Evolutionary conservation across 2,329 filamentous ascomycete genomes (phyloP), one percentile per base, ranked within the genome.

Genomic region (Diatrype stigma): DNA sequence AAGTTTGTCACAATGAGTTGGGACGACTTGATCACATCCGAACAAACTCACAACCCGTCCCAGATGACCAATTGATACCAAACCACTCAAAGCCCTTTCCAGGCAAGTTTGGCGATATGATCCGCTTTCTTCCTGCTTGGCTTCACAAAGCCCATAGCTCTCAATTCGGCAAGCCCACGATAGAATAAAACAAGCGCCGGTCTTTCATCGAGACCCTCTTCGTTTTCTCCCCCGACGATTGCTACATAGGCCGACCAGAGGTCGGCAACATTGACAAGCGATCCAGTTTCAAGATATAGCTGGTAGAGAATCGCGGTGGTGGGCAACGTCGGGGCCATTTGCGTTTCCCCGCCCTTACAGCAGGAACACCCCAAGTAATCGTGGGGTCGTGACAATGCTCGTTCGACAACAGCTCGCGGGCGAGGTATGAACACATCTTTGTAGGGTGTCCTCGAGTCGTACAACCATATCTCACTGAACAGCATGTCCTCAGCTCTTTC

Each of bases 81-180:
- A 42, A 44, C 42, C 49, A 35, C 50, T 64, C 67, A 82, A 54
- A 94, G 73, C 60, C 93, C 94, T 67, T 88, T 91, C 84, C 66
- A 68, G 12, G 65, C 65, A 47, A 91, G 77, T 74, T 96, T 97
- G 37, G 90, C 86, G 59, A 97, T 75, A 70, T 97, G 93, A 67
- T 97, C 94, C 22, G 85, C 83, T 76, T 96, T 96, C 76, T 92
- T 96, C 71, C 87, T 89, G 64, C 87, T 97, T 54, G 81, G 79
- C 73, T 94, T 96, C 54, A 97, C 80, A 70, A 96, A 87, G 7
- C 94, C 94, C 62, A 99, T 76, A 49, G 86, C 82, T 67, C 86
- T 87, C 66, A 99, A 70, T 69, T 99, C 94, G 1, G 93, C 90
- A 55, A 97, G 69, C 5, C 82, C 89, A 54, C 85, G 81, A 69